Evolutionary conservation across 495 filamentous ascomycete species (phyloP).

Genomic region (Annulohypoxylon moriforme): DNA sequence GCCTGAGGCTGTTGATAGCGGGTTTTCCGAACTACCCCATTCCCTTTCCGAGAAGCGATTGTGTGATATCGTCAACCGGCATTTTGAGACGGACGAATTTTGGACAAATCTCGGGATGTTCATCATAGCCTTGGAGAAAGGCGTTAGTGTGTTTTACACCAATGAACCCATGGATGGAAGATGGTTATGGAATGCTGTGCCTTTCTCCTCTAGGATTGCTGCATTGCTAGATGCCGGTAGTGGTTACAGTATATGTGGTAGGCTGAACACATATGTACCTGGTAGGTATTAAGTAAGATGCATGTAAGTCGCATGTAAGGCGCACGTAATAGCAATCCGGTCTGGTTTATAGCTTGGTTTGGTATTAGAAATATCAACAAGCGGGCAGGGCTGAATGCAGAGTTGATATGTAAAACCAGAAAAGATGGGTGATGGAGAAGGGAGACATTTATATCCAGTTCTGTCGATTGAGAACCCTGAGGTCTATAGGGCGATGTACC

Average conservation of each 20-base stretch:
- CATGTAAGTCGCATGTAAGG: slow-evolving; percentile 3
- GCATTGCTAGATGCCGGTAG: slow-evolving; percentile 5
- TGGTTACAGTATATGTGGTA: neutral
- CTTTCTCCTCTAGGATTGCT: slow-evolving; percentile 3
- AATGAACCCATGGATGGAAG: slow-evolving; percentile 1
- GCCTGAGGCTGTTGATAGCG: slow-evolving; percentile 12
- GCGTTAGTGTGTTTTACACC: slow-evolving; percentile 32
- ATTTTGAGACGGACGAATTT: slow-evolving; percentile 28
- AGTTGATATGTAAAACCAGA: neutral
- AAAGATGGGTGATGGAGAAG: slow-evolving; percentile 10
- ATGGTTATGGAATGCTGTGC: slow-evolving; percentile 20
- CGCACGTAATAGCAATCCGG: neutral
- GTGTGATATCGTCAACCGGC: slow-evolving; percentile 42
- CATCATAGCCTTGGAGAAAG: slow-evolving; percentile 33
- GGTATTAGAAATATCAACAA: neutral
- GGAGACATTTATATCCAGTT: slow-evolving; percentile 37
- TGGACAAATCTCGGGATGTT: slow-evolving; percentile 46
- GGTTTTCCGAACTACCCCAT: slow-evolving; percentile 13
- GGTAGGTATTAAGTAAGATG: slow-evolving; percentile 1
- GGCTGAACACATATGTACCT: neutral
- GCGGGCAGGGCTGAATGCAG: slow-evolving; percentile 20
- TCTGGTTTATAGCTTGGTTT: neutral
- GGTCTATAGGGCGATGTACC: slow-evolving; percentile 7
- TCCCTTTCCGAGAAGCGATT: slow-evolving; percentile 17
- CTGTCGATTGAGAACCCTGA: slow-evolving; percentile 37